Percentiles rank a stretch among this genome's conserved stretches.
phyloP scores from a whole-genome alignment of 2,329 filamentous ascomycete species.

The Aspergillus pseudoglaucus region DNA sequence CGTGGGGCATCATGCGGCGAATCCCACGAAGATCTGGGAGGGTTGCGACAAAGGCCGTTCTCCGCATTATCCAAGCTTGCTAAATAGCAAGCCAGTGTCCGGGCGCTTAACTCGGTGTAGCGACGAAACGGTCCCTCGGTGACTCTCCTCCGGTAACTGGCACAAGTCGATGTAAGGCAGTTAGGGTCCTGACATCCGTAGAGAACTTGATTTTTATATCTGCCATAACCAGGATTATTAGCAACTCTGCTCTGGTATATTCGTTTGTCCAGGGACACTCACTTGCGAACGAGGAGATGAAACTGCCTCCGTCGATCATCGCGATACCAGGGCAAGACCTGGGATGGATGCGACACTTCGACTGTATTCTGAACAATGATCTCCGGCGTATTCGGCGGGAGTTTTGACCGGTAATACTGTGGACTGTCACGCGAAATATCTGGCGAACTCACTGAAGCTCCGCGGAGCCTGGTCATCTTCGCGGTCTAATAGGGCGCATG shows the following conservation, averaged over 20 bases:
- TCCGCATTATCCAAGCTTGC: conserved; percentile 74
- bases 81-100: conserved; percentile 71
- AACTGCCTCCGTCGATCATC: conserved; percentile 37
- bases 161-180: conserved; percentile 72
- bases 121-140: conserved; percentile 64
- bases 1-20: conserved; percentile 20
- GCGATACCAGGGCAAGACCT: conserved; percentile 32
- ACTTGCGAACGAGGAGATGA: conserved; percentile 64
- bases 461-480: conserved; percentile 39
- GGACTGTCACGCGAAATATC: conserved; percentile 24
- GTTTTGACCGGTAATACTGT: conserved; percentile 30
- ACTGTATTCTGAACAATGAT: conserved; percentile 34
- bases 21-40: conserved; percentile 23
- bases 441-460: conserved; percentile 30
- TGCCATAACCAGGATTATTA: conserved; percentile 26
- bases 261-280: conserved; percentile 18
- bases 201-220: conserved; percentile 75
- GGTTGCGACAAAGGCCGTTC: conserved; percentile 57
- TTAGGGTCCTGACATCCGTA: conserved; percentile 65
- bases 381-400: conserved; percentile 36
- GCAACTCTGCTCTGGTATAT: not conserved
- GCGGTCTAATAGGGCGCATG: conserved; percentile 18
- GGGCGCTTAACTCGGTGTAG: conserved; percentile 74
- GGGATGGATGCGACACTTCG: conserved; percentile 30
- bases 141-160: conserved; percentile 66